Base-by-base conservation (phyloP, 2,329 filamentous ascomycete genomes). In the Boeremia exigua region DNA sequence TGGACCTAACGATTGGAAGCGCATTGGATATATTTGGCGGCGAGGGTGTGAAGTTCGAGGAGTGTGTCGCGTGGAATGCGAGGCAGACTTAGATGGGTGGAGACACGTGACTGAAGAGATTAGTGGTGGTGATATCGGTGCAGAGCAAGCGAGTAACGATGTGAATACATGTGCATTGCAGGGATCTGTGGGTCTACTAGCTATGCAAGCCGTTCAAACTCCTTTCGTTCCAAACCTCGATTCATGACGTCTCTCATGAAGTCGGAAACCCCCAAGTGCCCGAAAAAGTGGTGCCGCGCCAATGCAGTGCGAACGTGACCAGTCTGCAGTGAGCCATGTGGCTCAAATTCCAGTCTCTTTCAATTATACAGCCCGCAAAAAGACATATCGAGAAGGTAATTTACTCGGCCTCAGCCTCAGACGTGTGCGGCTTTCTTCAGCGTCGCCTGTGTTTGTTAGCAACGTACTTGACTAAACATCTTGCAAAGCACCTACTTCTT, bases 21-120 rank as follows among this genome's bases (percentile, higher is more conserved):
- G 95, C 95, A 1, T 78, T 99, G 67, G 95, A 99, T 78, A 92
- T 96, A 63, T 99, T 99, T 75, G 95, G 95, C 8, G 95, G 95
- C 1, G 86, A 81, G 15, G 90, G 91, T 1, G 92, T 97, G 49
- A 91, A 84, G 59, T 92, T 98, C 71, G 88, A 90, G 30, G 93
- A 97, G 54, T 98, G 94, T 74, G 88, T 96, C 32, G 80, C 82
- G 66, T 99, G 95, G 95, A 98, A 98, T 73, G 78, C 56, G 15
- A 48, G 60, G 33, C 70, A 75, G 54, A 48, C 25, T 4, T 38
- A 42, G 23, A 28, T 37, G n/a, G n/a, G n/a, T n/a, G n/a, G n/a
- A n/a, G n/a, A n/a, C n/a, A n/a, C n/a, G 17, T 10, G 11, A 39
- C 7, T 6, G 11, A 17, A 14, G 14, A 11, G 6, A 14, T 14